Base-by-base conservation (phyloP, 345 rosid species). In the Boechera stricta region DNA sequence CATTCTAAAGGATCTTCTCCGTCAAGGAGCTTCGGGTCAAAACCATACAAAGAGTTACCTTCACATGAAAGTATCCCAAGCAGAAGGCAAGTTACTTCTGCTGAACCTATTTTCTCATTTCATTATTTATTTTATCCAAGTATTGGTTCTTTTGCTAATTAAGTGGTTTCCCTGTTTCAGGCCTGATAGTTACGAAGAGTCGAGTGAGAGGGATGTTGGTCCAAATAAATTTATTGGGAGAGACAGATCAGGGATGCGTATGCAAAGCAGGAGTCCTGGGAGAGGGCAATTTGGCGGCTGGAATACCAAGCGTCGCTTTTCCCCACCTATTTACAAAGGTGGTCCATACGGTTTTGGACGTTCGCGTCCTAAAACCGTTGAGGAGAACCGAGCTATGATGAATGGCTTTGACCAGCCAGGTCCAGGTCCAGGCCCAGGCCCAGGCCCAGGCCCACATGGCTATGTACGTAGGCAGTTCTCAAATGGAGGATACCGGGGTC, bases 21-120 rank as follows among this genome's bases (percentile, higher is more conserved):
- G 15, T 60, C 67, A 33, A 47, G 67, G 51, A 59, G 69, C 13
- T 72, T 60, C 7, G 45, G 1, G 1, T 72, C 69, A 51, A 72
- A 49, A 36, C 29, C 44, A 38, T 67, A 16, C 9, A 74, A 66
- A 68, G 85, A 79, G 53, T 69, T 76, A 10, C 69, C 62, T 61
- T 79, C 85, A 36, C 61, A 74, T 48, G 78, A 75, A 54, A 35
- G 44, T 59, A 56, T 67, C 12, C 82, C 21, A 33, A 80, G 82
- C 52, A 68, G 77, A 84, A 83, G 90, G 89, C 85, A 68, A 83
- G 73, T 63, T 42, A 12, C 36, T 28, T 48, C 7, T 21, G 7
- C 24, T 75, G 5, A n/a, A 8, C 28, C 7, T 36, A 1, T 45
- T 45, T 44, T 42, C 15, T 12, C 15, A 12, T 42, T 10, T 11